Percentiles rank a stretch among this genome's conserved stretches.
Evolutionary conservation across 2,329 filamentous ascomycete genomes (phyloP).

Genomic region (Ophiostoma sp.): DNA sequence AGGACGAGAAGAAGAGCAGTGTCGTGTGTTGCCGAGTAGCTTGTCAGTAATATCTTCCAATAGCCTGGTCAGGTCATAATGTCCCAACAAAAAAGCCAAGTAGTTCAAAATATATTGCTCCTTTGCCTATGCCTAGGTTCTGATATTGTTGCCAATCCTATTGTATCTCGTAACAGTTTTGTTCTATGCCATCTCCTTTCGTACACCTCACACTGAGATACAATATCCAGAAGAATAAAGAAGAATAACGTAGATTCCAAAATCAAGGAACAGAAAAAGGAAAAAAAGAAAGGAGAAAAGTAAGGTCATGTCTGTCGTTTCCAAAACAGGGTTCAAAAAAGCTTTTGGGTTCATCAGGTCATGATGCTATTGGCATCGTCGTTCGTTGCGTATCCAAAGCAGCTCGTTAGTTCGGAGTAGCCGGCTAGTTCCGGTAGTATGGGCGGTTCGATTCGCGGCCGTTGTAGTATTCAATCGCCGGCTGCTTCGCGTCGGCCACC

Average conservation of each 20-base stretch:
- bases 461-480: slow-evolving; percentile 24
- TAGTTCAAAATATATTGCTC: not conserved
- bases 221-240: not conserved
- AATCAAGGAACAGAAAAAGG: not conserved
- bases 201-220: not conserved
- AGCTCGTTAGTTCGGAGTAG: no score
- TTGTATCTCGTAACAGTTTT: not conserved
- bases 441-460: slow-evolving; percentile 18
- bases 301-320: not conserved
- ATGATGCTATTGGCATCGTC: slow-evolving; percentile 3
- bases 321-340: not conserved
- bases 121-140: not conserved
- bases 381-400: not conserved
- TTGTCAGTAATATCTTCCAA: no score
- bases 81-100: not conserved
- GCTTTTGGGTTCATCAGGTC: slow-evolving; percentile 12
- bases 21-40: no score
- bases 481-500: not conserved
- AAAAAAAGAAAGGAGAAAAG: not conserved
- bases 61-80: no score
- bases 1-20: no score
- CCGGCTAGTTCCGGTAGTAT: slow-evolving; percentile 20
- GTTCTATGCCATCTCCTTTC: not conserved
- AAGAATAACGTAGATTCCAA: not conserved
- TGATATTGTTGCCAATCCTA: slow-evolving; percentile 7